Evolutionary conservation across 2,329 filamentous ascomycete genomes (phyloP).

Genomic region (Alternaria arbusti): DNA sequence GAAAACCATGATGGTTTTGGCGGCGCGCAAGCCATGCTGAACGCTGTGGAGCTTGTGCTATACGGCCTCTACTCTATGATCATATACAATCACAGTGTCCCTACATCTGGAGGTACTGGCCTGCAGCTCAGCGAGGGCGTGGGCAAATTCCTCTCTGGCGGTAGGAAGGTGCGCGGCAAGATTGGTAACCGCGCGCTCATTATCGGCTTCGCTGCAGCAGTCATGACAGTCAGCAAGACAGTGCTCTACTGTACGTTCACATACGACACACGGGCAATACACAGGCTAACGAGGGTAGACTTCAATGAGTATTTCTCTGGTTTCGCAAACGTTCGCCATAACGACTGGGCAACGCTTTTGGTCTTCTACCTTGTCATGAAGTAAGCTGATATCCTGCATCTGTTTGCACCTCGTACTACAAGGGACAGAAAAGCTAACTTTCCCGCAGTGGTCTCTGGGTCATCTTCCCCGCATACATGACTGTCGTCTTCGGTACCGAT

Average conservation of each 20-base stretch:
- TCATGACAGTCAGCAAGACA: constrained; percentile 73
- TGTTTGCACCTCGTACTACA: neutral
- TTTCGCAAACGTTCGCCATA: constrained; percentile 69
- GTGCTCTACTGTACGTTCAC: constrained; percentile 66
- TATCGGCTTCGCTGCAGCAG: constrained; percentile 63
- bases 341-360: constrained; percentile 59
- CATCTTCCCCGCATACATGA: constrained; percentile 67
- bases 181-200: constrained; percentile 63
- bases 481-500: constrained; percentile 65
- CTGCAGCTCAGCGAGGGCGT: constrained; percentile 48
- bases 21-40: constrained; percentile 73
- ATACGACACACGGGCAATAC: neutral
- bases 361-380: constrained; percentile 71
- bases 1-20: constrained; percentile 74
- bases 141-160: constrained; percentile 55
- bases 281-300: constrained; percentile 50
- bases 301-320: constrained; percentile 67
- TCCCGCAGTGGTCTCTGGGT: constrained; percentile 67
- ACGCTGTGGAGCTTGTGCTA: constrained; percentile 69
- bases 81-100: constrained; percentile 52
- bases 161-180: constrained; percentile 59
- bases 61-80: constrained; percentile 69
- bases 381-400: constrained; percentile 51
- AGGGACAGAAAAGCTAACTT: constrained; percentile 7
- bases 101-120: constrained; percentile 46